These are phyloP conservation scores for Echinosophora koreensis DNA, from an alignment of 306 rosid species.

Conservation along the genomic window DNA sequence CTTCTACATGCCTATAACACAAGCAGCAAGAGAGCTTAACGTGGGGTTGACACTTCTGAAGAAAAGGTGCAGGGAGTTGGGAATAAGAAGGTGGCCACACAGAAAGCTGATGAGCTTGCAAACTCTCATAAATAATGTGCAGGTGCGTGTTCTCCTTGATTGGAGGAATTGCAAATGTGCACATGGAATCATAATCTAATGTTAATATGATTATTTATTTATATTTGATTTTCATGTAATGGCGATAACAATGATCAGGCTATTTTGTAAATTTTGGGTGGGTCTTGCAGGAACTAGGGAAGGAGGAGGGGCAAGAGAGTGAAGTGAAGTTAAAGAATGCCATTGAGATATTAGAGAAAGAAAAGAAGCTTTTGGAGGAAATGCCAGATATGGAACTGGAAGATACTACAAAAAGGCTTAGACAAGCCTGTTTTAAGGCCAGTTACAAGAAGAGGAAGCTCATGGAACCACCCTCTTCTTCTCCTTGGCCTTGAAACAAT, in stretches of 20 bases:
- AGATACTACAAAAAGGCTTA: slow-evolving; percentile 70
- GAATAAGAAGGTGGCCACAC: slow-evolving; percentile 92
- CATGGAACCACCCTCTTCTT: slow-evolving; percentile 21
- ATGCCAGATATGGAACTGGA: slow-evolving; percentile 74
- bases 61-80: slow-evolving; percentile 86
- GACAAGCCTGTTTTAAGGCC: slow-evolving; percentile 92
- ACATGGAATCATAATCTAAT: too few species aligned
- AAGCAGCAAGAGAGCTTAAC: slow-evolving; percentile 81
- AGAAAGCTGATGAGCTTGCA: slow-evolving; percentile 86
- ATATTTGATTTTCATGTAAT: background rate
- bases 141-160: slow-evolving; percentile 50
- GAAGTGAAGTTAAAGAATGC: slow-evolving; percentile 64
- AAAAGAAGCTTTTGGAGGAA: slow-evolving; percentile 79
- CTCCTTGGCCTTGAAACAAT: too few species aligned
- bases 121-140: slow-evolving; percentile 72
- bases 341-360: slow-evolving; percentile 66
- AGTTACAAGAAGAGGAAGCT: slow-evolving; percentile 88
- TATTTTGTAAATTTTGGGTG: background rate
- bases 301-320: slow-evolving; percentile 54
- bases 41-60: slow-evolving; percentile 83
- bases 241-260: too few species aligned
- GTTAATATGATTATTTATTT: background rate
- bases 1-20: slow-evolving; percentile 84
- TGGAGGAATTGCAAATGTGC: background rate
- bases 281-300: slow-evolving; percentile 58